Evolutionary conservation across 345 rosid species (phyloP), one percentile per base, ranked within the genome.

Genomic region (Geranium rotundifolium): DNA sequence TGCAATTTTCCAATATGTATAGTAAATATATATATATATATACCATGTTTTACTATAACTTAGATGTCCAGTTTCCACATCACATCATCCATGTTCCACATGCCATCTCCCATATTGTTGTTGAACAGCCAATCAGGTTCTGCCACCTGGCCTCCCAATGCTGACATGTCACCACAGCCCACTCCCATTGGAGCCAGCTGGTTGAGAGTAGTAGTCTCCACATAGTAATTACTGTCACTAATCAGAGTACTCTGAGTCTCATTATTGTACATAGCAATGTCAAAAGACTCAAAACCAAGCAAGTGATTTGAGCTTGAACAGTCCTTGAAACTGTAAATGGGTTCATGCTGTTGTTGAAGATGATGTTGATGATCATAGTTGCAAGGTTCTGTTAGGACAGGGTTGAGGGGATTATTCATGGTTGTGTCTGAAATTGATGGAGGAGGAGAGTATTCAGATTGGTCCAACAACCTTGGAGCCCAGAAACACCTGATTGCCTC

Each of bases 401-500:
- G 31, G 57, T 37, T n/a, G 50, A 70, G 68, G 54, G 61, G 57
- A 29, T 49, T 27, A n/a, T n/a, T n/a, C 19, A 23, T 63, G 46
- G 20, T 50, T n/a, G 46, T 19, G 37, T 31, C 37, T 1, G 37
- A 41, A 56, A 62, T 37, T 41, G 72, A n/a, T n/a, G n/a, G n/a
- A n/a, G n/a, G n/a, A n/a, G n/a, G n/a, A n/a, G n/a, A 62, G 7
- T 69, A 58, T 6, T 83, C 62, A 57, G 71, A 71, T 29, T 76
- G 84, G 37, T 87, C 79, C 37, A 85, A 69, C 75, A 91, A 76
- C 65, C 87, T 78, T 19, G 95, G 98, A 70, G 77, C 85, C 95
- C 96, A 91, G 29, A 70, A 80, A 63, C 81, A 67, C 65, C 84
- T 72, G 34, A 86, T 81, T 13, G 87, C 84, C 0, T 86, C 92